Conservation (phyloP, 441 rosid genomes). For the Euphorbia schlechtendalii region DNA sequence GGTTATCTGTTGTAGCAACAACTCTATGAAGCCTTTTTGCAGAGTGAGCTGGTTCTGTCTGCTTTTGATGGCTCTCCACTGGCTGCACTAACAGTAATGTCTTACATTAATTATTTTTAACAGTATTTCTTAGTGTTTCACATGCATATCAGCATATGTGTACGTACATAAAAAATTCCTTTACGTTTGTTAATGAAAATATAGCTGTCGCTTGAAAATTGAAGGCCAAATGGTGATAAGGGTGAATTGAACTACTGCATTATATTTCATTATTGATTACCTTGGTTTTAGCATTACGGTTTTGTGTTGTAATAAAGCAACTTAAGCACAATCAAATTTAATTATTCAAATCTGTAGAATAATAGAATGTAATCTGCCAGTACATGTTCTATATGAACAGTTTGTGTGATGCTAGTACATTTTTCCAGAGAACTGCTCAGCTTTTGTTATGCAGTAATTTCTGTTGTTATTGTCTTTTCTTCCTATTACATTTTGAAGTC, state of each 20-base stretch:
- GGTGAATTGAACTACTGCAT: neutral
- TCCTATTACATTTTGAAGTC: neutral
- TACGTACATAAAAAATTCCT: neutral
- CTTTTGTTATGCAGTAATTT: neutral
- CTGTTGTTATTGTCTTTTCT: neutral
- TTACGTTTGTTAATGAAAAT: neutral
- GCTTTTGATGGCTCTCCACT: constrained; percentile 94
- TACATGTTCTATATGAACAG: neutral
- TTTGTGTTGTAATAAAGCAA: constrained; percentile 6
- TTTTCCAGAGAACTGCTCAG: neutral
- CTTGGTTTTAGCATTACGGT: neutral
- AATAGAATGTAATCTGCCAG: no score
- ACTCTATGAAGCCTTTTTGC: constrained; percentile 83
- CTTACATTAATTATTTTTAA: constrained; percentile 10
- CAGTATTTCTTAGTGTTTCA: neutral
- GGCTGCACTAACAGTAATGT: constrained; percentile 87
- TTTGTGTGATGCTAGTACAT: neutral
- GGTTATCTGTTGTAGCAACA: constrained; percentile 50
- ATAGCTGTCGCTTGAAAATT: neutral
- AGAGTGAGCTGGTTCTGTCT: constrained; percentile 85
- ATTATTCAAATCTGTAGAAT: neutral
- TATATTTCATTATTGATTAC: neutral
- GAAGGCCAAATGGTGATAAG: neutral
- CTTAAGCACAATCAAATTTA: neutral
- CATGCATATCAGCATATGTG: neutral